A percentile compares a stretch with the other conserved stretches of the same genome.
Conservation (phyloP, 2,329 filamentous ascomycete species). For the Xylariales sp. region DNA sequence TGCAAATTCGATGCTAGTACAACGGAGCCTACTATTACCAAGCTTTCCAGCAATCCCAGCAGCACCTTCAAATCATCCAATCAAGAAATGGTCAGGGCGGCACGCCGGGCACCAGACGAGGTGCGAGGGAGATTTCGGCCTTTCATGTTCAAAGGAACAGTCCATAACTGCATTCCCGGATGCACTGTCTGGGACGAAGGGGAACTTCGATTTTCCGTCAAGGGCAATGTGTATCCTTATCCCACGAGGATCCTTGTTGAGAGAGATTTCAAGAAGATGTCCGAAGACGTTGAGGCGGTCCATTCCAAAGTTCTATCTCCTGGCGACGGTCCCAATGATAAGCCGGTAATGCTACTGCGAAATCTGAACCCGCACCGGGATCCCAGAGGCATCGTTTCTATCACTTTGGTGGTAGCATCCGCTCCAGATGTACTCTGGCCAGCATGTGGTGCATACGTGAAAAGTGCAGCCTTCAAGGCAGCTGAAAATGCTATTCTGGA, state of each 20-base stretch:
- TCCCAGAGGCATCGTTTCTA: neutral
- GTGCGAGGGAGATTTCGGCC: neutral
- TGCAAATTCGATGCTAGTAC: too few species aligned
- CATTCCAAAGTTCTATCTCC: neutral
- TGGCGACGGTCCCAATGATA: neutral
- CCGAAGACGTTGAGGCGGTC: neutral
- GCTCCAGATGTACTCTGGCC: neutral
- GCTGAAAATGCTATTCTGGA: neutral
- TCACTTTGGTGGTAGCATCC: neutral
- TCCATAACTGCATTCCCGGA: neutral
- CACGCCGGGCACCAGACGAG: neutral
- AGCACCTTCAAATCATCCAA: neutral
- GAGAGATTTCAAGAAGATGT: neutral
- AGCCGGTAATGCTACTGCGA: neutral
- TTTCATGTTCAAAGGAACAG: neutral
- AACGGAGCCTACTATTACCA: too few species aligned
- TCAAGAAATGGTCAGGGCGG: too few species aligned
- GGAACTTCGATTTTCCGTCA: neutral
- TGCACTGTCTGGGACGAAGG: neutral
- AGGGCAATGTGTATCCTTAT: neutral
- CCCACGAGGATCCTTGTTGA: neutral
- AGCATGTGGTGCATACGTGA: neutral
- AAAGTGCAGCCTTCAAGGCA: neutral
- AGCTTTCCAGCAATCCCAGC: too few species aligned
- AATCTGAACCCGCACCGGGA: neutral